These are phyloP conservation scores for Neurospora terricola DNA, from an alignment of 495 filamentous ascomycete genomes.

Conservation along the genomic window DNA sequence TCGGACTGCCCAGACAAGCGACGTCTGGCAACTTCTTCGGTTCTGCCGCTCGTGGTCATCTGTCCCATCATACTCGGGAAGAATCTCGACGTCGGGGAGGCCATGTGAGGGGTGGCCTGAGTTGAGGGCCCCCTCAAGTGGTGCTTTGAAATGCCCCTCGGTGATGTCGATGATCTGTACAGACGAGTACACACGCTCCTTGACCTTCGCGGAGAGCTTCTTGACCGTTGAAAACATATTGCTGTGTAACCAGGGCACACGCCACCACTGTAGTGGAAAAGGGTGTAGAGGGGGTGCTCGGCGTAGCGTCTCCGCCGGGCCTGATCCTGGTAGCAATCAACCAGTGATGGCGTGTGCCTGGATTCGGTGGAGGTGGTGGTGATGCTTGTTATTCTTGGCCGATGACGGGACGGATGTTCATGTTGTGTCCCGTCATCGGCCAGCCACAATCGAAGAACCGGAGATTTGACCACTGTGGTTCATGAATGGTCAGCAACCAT, in stretches of 20 bases:
- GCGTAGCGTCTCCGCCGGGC: conserved; percentile 62
- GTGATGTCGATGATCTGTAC: conserved; percentile 28
- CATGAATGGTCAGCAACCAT: background rate
- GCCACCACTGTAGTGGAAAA: conserved; percentile 70
- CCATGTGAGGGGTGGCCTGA: background rate
- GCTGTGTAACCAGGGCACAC: background rate
- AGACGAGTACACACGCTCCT: conserved; percentile 24
- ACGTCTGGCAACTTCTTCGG: no score
- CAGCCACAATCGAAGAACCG: background rate
- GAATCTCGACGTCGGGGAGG: conserved; percentile 60
- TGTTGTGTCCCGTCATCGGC: background rate
- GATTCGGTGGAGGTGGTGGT: background rate
- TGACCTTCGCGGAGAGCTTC: background rate
- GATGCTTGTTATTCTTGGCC: background rate
- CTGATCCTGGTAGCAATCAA: no score
- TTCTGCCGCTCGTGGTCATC: background rate
- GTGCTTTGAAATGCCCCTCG: conserved; percentile 2
- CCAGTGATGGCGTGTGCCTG: conserved; percentile 20
- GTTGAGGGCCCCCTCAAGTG: conserved; percentile 20
- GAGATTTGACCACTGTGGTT: background rate
- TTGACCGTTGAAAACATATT: background rate
- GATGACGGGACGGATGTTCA: background rate
- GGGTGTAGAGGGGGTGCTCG: conserved; percentile 77
- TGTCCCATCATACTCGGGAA: conserved; percentile 29
- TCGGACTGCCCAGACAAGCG: background rate